Evolutionary conservation across 768 basidiomycete species (phyloP).

Genomic region (Mycena venus): DNA sequence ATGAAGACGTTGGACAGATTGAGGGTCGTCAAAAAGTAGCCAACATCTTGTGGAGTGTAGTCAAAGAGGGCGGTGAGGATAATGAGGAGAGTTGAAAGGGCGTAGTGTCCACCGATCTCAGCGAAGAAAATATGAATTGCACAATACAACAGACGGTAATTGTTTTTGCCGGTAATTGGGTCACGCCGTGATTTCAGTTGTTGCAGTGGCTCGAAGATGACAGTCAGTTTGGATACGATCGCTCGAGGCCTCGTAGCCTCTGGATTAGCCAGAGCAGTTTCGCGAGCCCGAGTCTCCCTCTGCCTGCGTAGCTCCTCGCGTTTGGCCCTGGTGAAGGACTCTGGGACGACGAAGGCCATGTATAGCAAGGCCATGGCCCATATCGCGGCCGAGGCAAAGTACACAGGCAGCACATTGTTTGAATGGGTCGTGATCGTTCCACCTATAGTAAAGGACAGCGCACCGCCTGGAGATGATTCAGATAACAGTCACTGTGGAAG

Average conservation of each 20-base stretch:
- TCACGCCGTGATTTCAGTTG: slow-evolving; percentile 34
- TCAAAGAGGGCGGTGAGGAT: slow-evolving; percentile 40
- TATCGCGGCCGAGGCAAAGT: not conserved
- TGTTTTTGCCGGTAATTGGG: slow-evolving; percentile 31
- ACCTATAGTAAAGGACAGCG: not conserved
- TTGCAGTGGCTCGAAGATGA: slow-evolving; percentile 34
- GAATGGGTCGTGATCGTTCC: not conserved
- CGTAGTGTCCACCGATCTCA: slow-evolving; percentile 26
- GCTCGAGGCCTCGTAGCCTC: not conserved
- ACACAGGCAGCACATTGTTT: not conserved
- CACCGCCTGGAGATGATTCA: not conserved
- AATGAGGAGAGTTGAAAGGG: slow-evolving; percentile 34
- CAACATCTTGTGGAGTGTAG: slow-evolving; percentile 41
- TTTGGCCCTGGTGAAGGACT: not conserved
- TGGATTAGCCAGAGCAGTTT: not conserved
- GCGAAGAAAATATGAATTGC: slow-evolving; percentile 40
- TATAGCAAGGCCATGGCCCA: not conserved
- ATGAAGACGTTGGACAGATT: slow-evolving; percentile 31
- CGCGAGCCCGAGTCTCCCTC: not conserved
- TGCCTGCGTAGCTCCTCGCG: not conserved
- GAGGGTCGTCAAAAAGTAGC: slow-evolving; percentile 31
- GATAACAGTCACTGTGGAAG: not conserved
- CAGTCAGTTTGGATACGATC: not conserved
- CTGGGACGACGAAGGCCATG: not conserved
- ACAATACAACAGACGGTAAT: slow-evolving; percentile 45